Base-by-base conservation (phyloP, 106 monocot genomes). In the Hemerocallis citrina region DNA sequence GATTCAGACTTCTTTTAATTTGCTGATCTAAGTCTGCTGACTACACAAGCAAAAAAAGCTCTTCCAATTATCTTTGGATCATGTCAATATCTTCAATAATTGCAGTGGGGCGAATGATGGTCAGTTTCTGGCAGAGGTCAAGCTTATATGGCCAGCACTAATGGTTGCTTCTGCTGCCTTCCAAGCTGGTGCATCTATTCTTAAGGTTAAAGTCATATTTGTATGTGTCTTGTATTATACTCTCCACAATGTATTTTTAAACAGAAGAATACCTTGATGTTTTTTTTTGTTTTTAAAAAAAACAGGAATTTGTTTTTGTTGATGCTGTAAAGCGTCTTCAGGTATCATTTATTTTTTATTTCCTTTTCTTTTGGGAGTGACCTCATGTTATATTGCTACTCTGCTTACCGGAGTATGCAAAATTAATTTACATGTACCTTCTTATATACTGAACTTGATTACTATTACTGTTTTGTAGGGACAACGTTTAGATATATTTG, bases 111-210 rank as follows among this genome's bases (percentile, higher is more conserved):
- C 74, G 40, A 59, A 14, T 65, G 37, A 70, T 29, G 92, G 80
- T 55, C 67, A 82, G 58, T 66, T 85, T 64, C 71, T 88, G 20
- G 79, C 98, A 30, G 60, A 78, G 43, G 70, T 85, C 32, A 77
- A 79, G 12, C 66, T 82, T 48, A 8, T 78, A 6, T 98, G 98
- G 98, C 98, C 98, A 65, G 67, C 73, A 45, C 63, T 98, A 41
- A 85, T 98, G 98, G 52, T 98, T 61, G 73, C 68, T 73, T 98
- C 98, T 17, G 74, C 98, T 75, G 98, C 82, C 61, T 82, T 92
- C 76, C 98, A 98, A 71, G 81, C 98, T 59, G 87, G 74, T 68
- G 98, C 98, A 59, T 98, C 98, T 33, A 87, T 98, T 77, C 79
- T 98, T 57, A 98, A 98, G 92, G 98, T 98, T 64, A 34, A 59